Conservation (phyloP, 768 basidiomycete genomes). For the Tephrocybe sp. region DNA sequence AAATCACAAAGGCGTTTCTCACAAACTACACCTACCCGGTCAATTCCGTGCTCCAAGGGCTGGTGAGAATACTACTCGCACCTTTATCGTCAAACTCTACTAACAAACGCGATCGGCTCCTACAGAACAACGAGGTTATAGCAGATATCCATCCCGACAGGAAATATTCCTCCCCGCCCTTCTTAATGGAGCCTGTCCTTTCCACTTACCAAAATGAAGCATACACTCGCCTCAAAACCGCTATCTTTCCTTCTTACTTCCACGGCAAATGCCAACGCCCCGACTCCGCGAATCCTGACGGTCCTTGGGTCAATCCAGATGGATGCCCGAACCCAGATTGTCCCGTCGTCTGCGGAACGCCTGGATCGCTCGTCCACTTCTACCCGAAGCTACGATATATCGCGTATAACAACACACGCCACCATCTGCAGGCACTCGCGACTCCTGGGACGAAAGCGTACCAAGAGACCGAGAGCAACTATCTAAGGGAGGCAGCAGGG, state of each 20-base stretch:
- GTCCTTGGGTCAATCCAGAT: constrained; percentile 44
- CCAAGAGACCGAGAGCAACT: constrained; percentile 37
- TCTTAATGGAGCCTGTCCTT: constrained; percentile 47
- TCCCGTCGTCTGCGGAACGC: constrained; percentile 76
- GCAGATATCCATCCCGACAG: constrained; percentile 11
- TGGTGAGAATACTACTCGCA: constrained; percentile 50
- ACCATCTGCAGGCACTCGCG: constrained; percentile 32
- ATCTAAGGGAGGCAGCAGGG: constrained; percentile 28
- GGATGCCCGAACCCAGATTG: constrained; percentile 84
- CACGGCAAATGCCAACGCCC: constrained; percentile 72
- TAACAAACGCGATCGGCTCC: background rate
- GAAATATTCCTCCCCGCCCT: constrained; percentile 11
- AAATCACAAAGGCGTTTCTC: constrained; percentile 57
- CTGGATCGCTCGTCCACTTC: constrained; percentile 77
- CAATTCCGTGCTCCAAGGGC: constrained; percentile 31
- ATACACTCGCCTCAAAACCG: constrained; percentile 44
- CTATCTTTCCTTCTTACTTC: constrained; percentile 71
- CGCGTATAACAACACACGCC: constrained; percentile 43
- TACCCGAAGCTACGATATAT: constrained; percentile 49
- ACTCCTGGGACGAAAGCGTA: constrained; percentile 41
- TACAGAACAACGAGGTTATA: constrained; percentile 11
- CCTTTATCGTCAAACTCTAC: too few species aligned
- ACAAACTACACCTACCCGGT: constrained; percentile 48
- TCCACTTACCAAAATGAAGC: constrained; percentile 43
- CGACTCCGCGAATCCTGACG: constrained; percentile 26